These are phyloP conservation scores for Tolypocladium guangdongense DNA, from an alignment of 2,329 filamentous ascomycete species.

Conservation along the genomic window DNA sequence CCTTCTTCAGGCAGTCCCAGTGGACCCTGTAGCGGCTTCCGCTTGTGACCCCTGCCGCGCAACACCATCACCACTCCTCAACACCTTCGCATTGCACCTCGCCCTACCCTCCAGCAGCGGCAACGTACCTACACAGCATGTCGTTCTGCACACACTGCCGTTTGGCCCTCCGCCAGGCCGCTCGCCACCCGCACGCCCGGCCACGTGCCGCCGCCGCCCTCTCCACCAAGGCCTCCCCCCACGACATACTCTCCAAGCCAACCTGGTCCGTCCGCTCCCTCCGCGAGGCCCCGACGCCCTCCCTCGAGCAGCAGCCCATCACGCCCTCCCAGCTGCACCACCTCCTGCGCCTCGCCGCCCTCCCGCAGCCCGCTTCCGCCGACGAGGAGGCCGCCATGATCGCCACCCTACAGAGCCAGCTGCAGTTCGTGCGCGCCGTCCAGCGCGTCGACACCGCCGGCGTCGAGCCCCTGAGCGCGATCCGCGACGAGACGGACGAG, in stretches of 20 bases:
- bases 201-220: conserved; percentile 4
- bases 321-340: conserved; percentile 64
- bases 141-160: conserved; percentile 20
- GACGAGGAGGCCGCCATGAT: conserved; percentile 63
- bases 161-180: conserved; percentile 12
- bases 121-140: conserved; percentile 10
- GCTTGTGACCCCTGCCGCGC: background rate
- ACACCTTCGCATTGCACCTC: background rate
- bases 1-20: background rate
- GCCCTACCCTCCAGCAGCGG: background rate
- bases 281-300: conserved; percentile 7
- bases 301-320: conserved; percentile 27
- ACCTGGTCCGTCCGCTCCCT: conserved; percentile 78
- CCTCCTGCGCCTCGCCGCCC: conserved; percentile 78
- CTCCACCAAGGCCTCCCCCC: conserved; percentile 8
- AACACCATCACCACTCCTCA: background rate
- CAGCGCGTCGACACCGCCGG: conserved; percentile 66
- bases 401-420: conserved; percentile 63
- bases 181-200: conserved; percentile 3
- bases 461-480: conserved; percentile 62
- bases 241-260: conserved; percentile 54
- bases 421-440: conserved; percentile 83
- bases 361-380: conserved; percentile 56
- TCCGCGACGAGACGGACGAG: conserved; percentile 69
- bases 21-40: background rate